These are phyloP conservation scores for Crithidia fasciculata DNA, from an alignment of 208 protist genomes.

Conservation along the genomic window DNA sequence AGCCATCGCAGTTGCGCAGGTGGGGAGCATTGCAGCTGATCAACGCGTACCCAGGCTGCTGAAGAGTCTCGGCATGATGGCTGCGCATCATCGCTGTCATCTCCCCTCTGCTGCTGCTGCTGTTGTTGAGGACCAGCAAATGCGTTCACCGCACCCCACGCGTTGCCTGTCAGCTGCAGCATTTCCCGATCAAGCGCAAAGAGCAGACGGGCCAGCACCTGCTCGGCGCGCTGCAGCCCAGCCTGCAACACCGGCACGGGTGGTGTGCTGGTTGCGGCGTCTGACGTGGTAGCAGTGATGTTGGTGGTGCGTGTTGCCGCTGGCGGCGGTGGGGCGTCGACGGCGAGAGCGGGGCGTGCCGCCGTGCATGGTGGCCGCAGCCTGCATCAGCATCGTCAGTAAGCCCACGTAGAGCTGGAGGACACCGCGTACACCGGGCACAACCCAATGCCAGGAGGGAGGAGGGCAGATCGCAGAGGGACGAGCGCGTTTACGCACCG, in stretches of 20 bases:
- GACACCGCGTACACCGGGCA: slow-evolving; percentile 26
- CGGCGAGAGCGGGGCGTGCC: not conserved
- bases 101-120: not conserved
- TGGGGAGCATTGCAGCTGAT: slow-evolving; percentile 23
- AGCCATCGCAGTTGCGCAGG: slow-evolving; percentile 52
- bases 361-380: slow-evolving; percentile 15
- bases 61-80: no score
- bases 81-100: not conserved
- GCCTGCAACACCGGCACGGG: slow-evolving; percentile 17
- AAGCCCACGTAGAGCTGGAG: slow-evolving; percentile 38
- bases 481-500: not conserved
- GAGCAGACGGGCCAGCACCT: slow-evolving; percentile 30
- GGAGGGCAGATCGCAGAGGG: not conserved
- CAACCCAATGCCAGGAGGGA: slow-evolving; percentile 29
- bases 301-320: not conserved
- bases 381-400: slow-evolving; percentile 25
- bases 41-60: not conserved
- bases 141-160: slow-evolving; percentile 5
- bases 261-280: not conserved
- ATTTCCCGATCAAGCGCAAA: slow-evolving; percentile 34
- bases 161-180: slow-evolving; percentile 30
- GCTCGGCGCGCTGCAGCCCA: slow-evolving; percentile 26
- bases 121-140: not conserved
- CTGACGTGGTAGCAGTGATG: not conserved
- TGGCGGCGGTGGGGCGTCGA: no score